phyloP scores from a whole-genome alignment of 371 early-diverging fungal species.

The Entomophthora muscae region DNA sequence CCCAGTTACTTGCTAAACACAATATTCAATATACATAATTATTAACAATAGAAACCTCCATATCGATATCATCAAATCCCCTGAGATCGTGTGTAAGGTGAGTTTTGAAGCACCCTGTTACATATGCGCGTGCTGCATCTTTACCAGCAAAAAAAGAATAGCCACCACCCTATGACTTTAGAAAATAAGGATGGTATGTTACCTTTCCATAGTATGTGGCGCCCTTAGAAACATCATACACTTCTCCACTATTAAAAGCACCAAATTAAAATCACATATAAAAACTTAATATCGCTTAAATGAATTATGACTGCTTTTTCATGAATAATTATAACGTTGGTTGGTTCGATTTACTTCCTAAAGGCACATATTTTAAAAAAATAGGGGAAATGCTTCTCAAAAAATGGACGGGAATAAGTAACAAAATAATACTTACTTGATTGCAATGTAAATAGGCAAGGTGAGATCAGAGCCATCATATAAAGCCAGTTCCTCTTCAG shows the following conservation, averaged over 20 bases:
- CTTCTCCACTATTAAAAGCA: constrained; percentile 35
- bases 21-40: too few species aligned
- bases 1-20: constrained; percentile 46
- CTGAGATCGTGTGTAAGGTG: constrained; percentile 87
- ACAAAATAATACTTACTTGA: constrained; percentile 34
- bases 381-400: background rate
- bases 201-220: constrained; percentile 44
- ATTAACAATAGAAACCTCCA: constrained; percentile 48
- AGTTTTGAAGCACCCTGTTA: constrained; percentile 83
- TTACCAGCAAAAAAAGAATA: constrained; percentile 83
- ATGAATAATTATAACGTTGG: background rate
- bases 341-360: too few species aligned
- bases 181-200: constrained; percentile 17
- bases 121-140: constrained; percentile 85
- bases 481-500: constrained; percentile 47
- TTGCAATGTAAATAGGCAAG: constrained; percentile 70
- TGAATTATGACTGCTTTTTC: background rate
- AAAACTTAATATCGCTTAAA: background rate
- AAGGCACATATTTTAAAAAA: too few species aligned
- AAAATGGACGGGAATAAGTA: background rate
- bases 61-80: constrained; percentile 48
- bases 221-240: constrained; percentile 68
- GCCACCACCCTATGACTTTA: constrained; percentile 34
- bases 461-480: constrained; percentile 64
- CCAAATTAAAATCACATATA: background rate